These are phyloP conservation scores for Ophidiomyces ophidiicola DNA, from an alignment of 2,329 filamentous ascomycete genomes.

Conservation along the genomic window DNA sequence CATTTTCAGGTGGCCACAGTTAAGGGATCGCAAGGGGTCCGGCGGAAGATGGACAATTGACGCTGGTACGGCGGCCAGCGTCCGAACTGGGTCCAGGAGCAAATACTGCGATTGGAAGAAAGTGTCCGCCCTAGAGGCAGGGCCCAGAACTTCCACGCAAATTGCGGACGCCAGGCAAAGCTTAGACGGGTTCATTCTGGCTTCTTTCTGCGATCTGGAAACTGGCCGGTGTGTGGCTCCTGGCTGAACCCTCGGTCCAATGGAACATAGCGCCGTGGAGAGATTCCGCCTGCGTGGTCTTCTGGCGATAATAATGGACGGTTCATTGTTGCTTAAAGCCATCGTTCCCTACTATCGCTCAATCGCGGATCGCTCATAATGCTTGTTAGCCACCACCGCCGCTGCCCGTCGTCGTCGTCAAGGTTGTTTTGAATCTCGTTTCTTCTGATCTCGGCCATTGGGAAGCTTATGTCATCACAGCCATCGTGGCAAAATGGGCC, in stretches of 20 bases:
- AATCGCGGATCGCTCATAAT: no score
- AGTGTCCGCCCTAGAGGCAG: not conserved
- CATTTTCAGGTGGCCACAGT: no score
- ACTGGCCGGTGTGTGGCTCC: conserved; percentile 1
- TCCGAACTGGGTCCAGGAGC: conserved; percentile 9
- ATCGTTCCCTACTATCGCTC: no score
- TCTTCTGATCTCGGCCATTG: no score
- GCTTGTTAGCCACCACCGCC: no score
- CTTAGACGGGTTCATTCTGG: not conserved
- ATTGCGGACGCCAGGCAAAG: not conserved
- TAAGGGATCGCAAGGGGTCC: not conserved
- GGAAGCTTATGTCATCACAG: no score
- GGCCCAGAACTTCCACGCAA: conserved; percentile 2
- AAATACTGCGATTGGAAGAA: conserved; percentile 2
- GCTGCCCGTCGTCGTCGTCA: no score
- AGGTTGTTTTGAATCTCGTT: no score
- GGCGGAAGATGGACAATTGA: not conserved
- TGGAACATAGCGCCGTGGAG: conserved; percentile 4
- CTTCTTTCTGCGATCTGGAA: conserved; percentile 4
- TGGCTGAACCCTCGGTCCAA: conserved; percentile 5
- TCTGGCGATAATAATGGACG: not conserved
- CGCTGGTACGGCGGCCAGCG: conserved; percentile 7
- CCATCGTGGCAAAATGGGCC: no score
- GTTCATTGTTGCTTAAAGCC: no score
- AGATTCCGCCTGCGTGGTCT: no score